phyloP scores from a whole-genome alignment of 2,329 filamentous ascomycete species.

The Aureobasidium sp. region DNA sequence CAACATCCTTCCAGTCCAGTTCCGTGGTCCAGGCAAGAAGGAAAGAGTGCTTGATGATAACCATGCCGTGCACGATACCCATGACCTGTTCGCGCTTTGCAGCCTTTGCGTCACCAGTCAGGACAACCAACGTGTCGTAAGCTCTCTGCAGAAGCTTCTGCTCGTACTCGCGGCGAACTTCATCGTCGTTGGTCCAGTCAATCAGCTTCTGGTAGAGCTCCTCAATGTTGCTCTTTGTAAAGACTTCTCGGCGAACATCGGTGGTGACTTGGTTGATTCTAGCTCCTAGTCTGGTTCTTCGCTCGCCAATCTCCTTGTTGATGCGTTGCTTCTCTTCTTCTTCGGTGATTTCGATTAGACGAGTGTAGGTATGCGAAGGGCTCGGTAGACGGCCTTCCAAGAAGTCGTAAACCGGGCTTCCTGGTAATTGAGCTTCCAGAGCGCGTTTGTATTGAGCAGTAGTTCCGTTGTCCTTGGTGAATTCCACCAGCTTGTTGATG shows the following conservation, averaged over 20 bases:
- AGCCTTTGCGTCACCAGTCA: constrained; percentile 58
- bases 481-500: constrained; percentile 70
- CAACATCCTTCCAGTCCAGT: constrained; percentile 78
- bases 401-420: constrained; percentile 67
- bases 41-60: constrained; percentile 88
- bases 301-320: constrained; percentile 81
- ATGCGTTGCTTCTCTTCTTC: constrained; percentile 80
- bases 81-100: constrained; percentile 63
- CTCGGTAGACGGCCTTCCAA: constrained; percentile 77
- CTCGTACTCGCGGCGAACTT: constrained; percentile 72
- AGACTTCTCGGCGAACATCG: constrained; percentile 82
- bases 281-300: constrained; percentile 78
- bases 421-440: constrained; percentile 67
- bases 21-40: constrained; percentile 84
- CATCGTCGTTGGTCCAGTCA: constrained; percentile 84
- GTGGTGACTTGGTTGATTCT: constrained; percentile 71
- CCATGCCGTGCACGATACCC: constrained; percentile 80
- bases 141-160: constrained; percentile 79
- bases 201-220: constrained; percentile 73
- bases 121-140: constrained; percentile 65
- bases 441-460: constrained; percentile 66
- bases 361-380: constrained; percentile 71
- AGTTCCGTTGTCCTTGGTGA: constrained; percentile 64
- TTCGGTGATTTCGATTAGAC: constrained; percentile 75
- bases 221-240: constrained; percentile 66